Evolutionary conservation across 129 eudicot species (phyloP), one percentile per base, ranked within the genome.

Genomic region (Centaurea solstitialis): DNA sequence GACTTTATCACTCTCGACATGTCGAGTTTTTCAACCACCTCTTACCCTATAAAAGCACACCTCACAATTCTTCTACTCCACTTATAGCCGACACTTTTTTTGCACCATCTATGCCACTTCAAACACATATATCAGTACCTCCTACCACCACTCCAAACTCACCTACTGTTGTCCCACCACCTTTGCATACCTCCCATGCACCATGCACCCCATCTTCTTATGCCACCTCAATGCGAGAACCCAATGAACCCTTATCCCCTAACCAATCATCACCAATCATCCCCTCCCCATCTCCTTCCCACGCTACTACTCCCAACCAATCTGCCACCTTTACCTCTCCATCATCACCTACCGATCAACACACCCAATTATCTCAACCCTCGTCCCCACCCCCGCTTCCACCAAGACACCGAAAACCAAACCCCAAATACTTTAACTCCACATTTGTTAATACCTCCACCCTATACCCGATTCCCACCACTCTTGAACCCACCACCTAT

Each of bases 11-110:
- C n/a, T n/a, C n/a, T n/a, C n/a, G n/a, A n/a, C n/a, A n/a, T n/a
- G n/a, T n/a, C n/a, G n/a, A n/a, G n/a, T n/a, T n/a, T n/a, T n/a
- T n/a, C n/a, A n/a, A n/a, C n/a, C n/a, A n/a, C n/a, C n/a, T n/a
- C n/a, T n/a, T n/a, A n/a, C n/a, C 70, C 35, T 65, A 65, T 24
- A 65, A 65, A 65, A 65, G 70, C 70, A 65, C 70, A 33, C 33
- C 0, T 6, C 30, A 65, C 15, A 21, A 65, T 28, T 21, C 70
- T 65, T 3, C 70, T 21, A 7, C 70, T 65, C 70, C 12, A 23
- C 70, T 15, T 65, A 65, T 15, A 21, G 70, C 35, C 9, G 70
- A 5, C n/a, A n/a, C n/a, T n/a, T n/a, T n/a, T n/a, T n/a, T n/a
- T n/a, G n/a, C n/a, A n/a, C n/a, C n/a, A n/a, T 23, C 70, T 65